Evolutionary conservation across 1,139 yeast species (phyloP), one percentile per base, ranked within the genome.

Genomic region (Yamadazyma sp.): DNA sequence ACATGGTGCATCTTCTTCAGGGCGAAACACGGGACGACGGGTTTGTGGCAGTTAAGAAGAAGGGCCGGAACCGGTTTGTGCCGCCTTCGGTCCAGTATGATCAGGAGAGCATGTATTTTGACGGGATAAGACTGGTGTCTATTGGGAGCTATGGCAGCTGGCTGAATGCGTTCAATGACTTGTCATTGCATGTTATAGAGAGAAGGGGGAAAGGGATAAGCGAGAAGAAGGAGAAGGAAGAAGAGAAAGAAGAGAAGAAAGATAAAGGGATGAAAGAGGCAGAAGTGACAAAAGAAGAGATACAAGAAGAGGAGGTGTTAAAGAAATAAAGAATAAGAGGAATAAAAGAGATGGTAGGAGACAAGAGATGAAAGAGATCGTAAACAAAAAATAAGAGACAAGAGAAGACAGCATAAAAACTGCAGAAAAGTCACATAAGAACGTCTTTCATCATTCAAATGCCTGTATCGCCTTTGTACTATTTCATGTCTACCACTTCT

Each of bases 161-260:
- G 82, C 62, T 67, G 1, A 75, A 74, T 43, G 64, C 83, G 13
- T 78, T 78, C 49, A 71, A 80, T 0, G 82, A 78, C 46, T 48
- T 78, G 25, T 66, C 81, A 3, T 59, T 70, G 16, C 82, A 77
- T 49, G 14, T 31, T 13, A 40, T 43, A 15, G 21, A 30, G 16
- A 16, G 21, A 29, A 6, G 31, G 13, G 9, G 29, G 5, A 25
- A 6, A n/a, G 11, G 22, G 22, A 20, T n/a, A n/a, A 16, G 20
- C 13, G 16, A 16, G 21, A 29, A 6, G 31, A 27, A 8, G 29
- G 5, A 25, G 11, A n/a, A 25, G 22, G 22, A 20, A 20, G 22
- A 6, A 20, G 22, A 9, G 8, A 20, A 9, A 25, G 28, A 25
- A 25, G 28, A 11, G 11, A n/a, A n/a, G n/a, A n/a, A n/a, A n/a